Base-by-base conservation (phyloP, 2,329 filamentous ascomycete species). In the Ophiosphaerella herpotricha region DNA sequence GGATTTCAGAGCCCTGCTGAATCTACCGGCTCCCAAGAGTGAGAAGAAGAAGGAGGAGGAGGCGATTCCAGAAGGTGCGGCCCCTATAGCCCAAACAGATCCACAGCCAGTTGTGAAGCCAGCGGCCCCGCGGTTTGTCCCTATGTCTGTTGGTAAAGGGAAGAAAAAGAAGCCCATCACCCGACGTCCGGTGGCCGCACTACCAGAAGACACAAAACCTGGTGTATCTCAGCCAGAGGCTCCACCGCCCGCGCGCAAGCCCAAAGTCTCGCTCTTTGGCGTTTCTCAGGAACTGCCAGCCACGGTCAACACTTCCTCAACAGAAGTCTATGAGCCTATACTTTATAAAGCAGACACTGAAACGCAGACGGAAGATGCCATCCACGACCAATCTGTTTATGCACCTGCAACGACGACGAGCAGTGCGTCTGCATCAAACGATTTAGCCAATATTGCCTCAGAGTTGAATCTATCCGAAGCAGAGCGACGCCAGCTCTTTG, bases 51-150 rank as follows among this genome's bases (percentile, higher is more conserved):
- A 31, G 81, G 81, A 36, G 14, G 18, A 31, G 81, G 81, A 36
- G 23, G 18, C 33, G 2, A 56, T 46, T 21, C 18, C 37, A 33
- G 44, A 39, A 11, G 18, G 31, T 5, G n/a, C 47, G 13, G 31
- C 14, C 2, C 41, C 54, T 7, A 23, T 23, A 2, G 9, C 42
- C 63, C 84, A 85, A 63, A 74, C 81, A 23, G 81, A 81, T n/a
- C 78, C 38, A 5, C 37, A 41, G 29, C 54, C 82, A 2, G 84
- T 87, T 50, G 81, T 88, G 13, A 87, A 89, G 74, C 74, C 89
- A 12, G 89, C 89, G 16, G 94, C 92, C 61, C 85, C 91, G 11
- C 84, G 72, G 89, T 97, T 97, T 73, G 89, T 87, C 68, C 93
- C 93, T 3, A 78, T 97, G 33, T 96, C 92, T 1, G 91, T 97